Base-by-base conservation (phyloP, 495 filamentous ascomycete genomes). In the Hyaloscypha hepaticicola region DNA sequence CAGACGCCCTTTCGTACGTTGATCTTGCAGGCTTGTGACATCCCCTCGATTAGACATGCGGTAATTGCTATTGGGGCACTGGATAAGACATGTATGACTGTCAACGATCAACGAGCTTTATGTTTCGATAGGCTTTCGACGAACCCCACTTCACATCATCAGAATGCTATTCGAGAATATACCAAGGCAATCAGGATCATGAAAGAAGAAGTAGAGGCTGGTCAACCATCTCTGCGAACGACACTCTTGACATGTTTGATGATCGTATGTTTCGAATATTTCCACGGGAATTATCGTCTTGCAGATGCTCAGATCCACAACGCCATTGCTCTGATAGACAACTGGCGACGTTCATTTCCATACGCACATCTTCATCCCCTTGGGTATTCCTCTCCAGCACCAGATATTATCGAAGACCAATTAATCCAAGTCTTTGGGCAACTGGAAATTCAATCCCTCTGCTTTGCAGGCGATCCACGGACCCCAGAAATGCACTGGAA, bases 51-150 rank as follows among this genome's bases (percentile, higher is more conserved):
- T 52, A 78, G 83, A n/a, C 86, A 90, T 70, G 85, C 86, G 19
- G 79, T 88, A 5, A 78, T 88, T n/a, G 87, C 87, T 48, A 73
- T 90, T n/a, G 83, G 83, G 38, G 82, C 85, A 0, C 74, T 87
- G 24, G 87, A 88, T 61, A 82, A 87, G 66, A 82, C 80, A 5
- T 57, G 29, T 1, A 58, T 69, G 67, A 49, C 61, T 8, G 29
- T 29, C 25, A 28, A 52, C 19, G 49, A 58, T 19, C 50, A 51
- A 31, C 26, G 51, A 28, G 48, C 31, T 19, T 27, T 65, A 9
- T 61, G 59, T 28, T 51, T 61, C 21, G 48, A 58, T 21, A 6
- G 14, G 7, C 22, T 41, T 9, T 41, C 41, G 19, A 29, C 16
- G 11, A 53, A 51, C 21, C 29, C 56, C 5, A 65, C 25, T n/a